A percentile compares a stretch with the other conserved stretches of the same genome.
These are phyloP conservation scores for Cryptosporidium tyzzeri DNA, from an alignment of 169 alveolate species.

Conservation along the genomic window DNA sequence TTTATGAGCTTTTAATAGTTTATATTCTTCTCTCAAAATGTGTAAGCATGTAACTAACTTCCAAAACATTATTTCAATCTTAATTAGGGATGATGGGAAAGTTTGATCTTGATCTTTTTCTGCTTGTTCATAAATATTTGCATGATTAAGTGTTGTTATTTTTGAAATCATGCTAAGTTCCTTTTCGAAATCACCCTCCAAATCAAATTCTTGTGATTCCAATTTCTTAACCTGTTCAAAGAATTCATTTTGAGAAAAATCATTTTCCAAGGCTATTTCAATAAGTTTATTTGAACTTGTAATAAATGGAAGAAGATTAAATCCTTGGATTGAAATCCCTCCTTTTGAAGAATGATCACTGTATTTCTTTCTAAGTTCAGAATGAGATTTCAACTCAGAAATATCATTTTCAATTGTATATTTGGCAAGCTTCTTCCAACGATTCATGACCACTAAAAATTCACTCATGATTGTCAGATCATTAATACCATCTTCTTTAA, in stretches of 20 bases:
- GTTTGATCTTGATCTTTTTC: not conserved
- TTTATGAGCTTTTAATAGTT: slow-evolving; percentile 14
- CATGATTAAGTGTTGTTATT: slow-evolving; percentile 16
- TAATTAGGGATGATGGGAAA: slow-evolving; percentile 40
- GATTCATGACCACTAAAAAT: slow-evolving; percentile 28
- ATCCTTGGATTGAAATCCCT: not conserved
- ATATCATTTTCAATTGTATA: not conserved
- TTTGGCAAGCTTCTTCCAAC: slow-evolving; percentile 34
- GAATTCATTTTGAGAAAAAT: slow-evolving; percentile 16
- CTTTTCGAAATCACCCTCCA: slow-evolving; percentile 54
- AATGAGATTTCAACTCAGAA: not conserved
- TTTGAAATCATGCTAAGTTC: slow-evolving; percentile 42
- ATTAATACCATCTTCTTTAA: slow-evolving; percentile 56
- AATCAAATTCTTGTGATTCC: slow-evolving; percentile 32
- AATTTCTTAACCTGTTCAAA: slow-evolving; percentile 2
- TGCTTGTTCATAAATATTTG: not conserved
- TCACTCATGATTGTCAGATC: slow-evolving; percentile 62
- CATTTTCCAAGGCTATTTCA: slow-evolving; percentile 54
- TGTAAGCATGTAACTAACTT: slow-evolving; percentile 43
- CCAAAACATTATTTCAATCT: slow-evolving; percentile 67
- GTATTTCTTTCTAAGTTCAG: not conserved
- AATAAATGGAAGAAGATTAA: slow-evolving; percentile 40
- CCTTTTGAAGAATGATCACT: not conserved
- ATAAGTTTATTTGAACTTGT: slow-evolving; percentile 29
- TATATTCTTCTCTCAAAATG: slow-evolving; percentile 49